phyloP scores from a whole-genome alignment of 169 alveolate genomes.

The Plasmodium vinckei region DNA sequence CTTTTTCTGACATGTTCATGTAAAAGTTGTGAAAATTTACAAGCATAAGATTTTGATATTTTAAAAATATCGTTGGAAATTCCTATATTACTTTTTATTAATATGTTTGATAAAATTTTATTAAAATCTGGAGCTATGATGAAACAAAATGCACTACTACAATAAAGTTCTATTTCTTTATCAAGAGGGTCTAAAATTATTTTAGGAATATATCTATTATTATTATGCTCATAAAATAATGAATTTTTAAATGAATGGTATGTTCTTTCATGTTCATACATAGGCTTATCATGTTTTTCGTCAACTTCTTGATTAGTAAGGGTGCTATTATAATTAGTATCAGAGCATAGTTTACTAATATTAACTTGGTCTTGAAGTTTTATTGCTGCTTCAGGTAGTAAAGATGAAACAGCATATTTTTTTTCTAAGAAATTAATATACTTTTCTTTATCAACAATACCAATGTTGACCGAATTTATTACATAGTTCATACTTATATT shows the following conservation, averaged over 20 bases:
- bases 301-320: background rate
- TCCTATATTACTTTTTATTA: slow-evolving; percentile 32
- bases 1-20: slow-evolving; percentile 27
- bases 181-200: slow-evolving; percentile 52
- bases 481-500: slow-evolving; percentile 54
- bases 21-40: slow-evolving; percentile 15
- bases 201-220: slow-evolving; percentile 35
- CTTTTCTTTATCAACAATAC: slow-evolving; percentile 29
- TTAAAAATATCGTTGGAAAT: slow-evolving; percentile 25
- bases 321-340: background rate
- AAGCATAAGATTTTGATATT: slow-evolving; percentile 47
- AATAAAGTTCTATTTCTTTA: slow-evolving; percentile 41
- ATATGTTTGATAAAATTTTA: slow-evolving; percentile 43
- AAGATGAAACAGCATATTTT: background rate
- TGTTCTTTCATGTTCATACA: background rate
- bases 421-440: slow-evolving; percentile 4
- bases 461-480: slow-evolving; percentile 26
- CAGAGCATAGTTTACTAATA: background rate
- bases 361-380: too few relatives aligned
- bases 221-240: slow-evolving; percentile 13
- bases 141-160: slow-evolving; percentile 74
- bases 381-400: background rate
- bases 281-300: background rate
- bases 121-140: slow-evolving; percentile 60
- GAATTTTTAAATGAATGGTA: background rate